phyloP scores from a whole-genome alignment of 441 rosid species.

The Brassica balearica region DNA sequence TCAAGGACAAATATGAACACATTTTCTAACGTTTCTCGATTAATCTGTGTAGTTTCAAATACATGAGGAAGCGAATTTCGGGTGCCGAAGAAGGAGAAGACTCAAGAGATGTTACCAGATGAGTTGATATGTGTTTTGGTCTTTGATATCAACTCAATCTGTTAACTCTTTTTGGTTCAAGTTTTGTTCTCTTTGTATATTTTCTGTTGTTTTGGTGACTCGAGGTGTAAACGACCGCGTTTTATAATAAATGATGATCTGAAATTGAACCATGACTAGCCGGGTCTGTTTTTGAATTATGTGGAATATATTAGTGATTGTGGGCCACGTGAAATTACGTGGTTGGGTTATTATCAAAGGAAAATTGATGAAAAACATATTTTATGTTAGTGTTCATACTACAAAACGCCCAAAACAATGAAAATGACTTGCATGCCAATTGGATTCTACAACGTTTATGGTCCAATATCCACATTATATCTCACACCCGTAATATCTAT shows the following conservation, averaged over 20 bases:
- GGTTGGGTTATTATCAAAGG: conserved; percentile 10
- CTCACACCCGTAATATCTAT: background rate
- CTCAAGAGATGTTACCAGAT: conserved; percentile 38
- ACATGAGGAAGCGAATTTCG: conserved; percentile 45
- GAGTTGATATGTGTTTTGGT: conserved; percentile 23
- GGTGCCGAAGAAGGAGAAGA: conserved; percentile 38
- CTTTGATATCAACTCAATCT: background rate
- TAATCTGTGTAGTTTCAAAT: conserved; percentile 42
- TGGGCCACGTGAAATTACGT: conserved; percentile 15
- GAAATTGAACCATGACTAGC: background rate
- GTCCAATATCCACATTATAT: background rate
- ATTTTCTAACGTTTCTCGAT: background rate
- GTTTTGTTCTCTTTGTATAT: conserved; percentile 18
- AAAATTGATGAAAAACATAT: conserved; percentile 4
- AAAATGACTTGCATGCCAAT: conserved; percentile 22
- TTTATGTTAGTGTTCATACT: background rate
- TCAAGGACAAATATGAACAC: background rate
- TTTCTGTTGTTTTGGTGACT: background rate
- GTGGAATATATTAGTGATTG: conserved; percentile 7
- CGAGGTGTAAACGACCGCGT: conserved; percentile 27
- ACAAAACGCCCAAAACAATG: background rate
- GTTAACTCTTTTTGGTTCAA: conserved; percentile 15
- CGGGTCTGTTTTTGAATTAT: background rate
- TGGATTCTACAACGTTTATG: conserved; percentile 27
- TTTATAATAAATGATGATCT: background rate